Evolutionary conservation across 2,329 filamentous ascomycete genomes (phyloP), one percentile per base, ranked within the genome.

Genomic region (Aspergillus sp.): DNA sequence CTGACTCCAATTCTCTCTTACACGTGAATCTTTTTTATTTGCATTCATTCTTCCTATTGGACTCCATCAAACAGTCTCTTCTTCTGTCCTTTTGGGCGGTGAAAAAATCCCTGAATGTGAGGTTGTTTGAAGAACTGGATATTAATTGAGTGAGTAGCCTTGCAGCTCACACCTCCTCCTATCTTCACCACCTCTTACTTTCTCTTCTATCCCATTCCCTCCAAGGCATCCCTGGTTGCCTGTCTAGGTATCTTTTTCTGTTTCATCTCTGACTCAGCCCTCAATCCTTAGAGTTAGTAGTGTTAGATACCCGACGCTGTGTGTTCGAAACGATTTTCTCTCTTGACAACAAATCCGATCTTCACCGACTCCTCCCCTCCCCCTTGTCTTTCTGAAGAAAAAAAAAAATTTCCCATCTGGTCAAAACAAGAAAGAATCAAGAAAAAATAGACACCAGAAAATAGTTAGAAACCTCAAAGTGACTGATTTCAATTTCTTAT

Each of bases 351-450:
- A 19, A 50, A 44, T 42, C 39, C 45, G 37, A 48, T 44, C 42
- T 49, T 51, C 51, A 53, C 50, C 51, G 51, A 52, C 50, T 55
- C 47, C 49, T 52, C 41, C 42, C 28, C 33, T 39, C 19, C 19
- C 19, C 19, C 19, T 19, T 19, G 19, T 19, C 19, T 19, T 19
- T 19, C 19, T 19, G 19, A 19, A 19, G 19, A 19, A 19, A 19
- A 19, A 19, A 19, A 19, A 19, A 19, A 19, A 19, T 2, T 4
- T 19, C 4, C 19, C 4, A 19, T 19, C 19, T 19, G 19, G 19
- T 19, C 19, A 19, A 19, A 19, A 19, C 19, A 19, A 19, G 19
- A 19, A 19, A 19, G 4, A 19, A 19, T 19, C 19, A 19, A 19
- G 19, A 19, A 19, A 19, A 19, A 19, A 2, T 19, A 19, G 19